Evolutionary conservation across 1,284 basidiomycete species (phyloP), one percentile per base, ranked within the genome.

Genomic region (Boletus smithii): DNA sequence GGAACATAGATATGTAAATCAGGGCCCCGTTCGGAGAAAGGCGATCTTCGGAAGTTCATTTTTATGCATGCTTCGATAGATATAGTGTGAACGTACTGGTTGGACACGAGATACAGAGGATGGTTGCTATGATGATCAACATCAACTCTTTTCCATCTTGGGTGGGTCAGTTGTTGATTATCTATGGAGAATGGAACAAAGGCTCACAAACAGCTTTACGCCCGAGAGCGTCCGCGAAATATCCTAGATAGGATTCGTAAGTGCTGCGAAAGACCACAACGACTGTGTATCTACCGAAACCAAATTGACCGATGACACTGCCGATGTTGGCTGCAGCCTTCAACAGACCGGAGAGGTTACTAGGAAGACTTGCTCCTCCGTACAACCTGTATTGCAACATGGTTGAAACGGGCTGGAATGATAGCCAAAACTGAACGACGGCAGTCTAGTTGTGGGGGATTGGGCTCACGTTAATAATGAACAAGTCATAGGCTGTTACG

Each of bases 341-440:
- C 56, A 87, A 48, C 54, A 86, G 73, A 20, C 84, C 83, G 60
- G 83, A 70, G 3, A 85, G 72, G 37, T 77, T 74, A 0, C 73
- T 50, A 0, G 84, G 85, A 17, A 87, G 73, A 27, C 66, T 58
- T 0, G 61, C 50, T 10, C 80, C 81, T 43, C 68, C 72, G 54
- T 84, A 88, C 30, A 88, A 73, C 38, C 85, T 76, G 58, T 80
- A 88, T 62, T 87, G 83, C 10, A 89, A 72, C 85, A 88, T 88
- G 3, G 81, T 84, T 5, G 84, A 69, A 14, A 87, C 84, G 38
- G 85, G 83, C 83, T 85, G 53, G 18, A 35, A 32, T 8, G 23
- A 24, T 32, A 26, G 14, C n/a, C 11, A 42, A 27, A 14, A 8
- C 0, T 38, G 17, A 49, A 20, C 11, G 8, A n/a, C 8, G 9